Percentiles rank a stretch among this genome's conserved stretches.
Evolutionary conservation across 2,329 filamentous ascomycete genomes (phyloP).

Genomic region (Sporothrix dimorphospora): DNA sequence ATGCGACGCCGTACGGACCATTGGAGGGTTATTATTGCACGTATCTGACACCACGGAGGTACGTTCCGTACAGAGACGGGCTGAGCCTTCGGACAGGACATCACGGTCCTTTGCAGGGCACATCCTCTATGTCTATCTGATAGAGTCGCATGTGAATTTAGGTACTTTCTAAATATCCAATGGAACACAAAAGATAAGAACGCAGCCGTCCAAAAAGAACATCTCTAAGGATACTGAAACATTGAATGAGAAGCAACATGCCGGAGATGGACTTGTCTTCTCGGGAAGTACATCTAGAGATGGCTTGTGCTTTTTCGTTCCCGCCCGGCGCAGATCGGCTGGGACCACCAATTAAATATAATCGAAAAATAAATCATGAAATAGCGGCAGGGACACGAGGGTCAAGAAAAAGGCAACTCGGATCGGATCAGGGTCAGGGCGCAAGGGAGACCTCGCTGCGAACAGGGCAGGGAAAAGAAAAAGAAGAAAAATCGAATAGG

Average conservation of each 20-base stretch:
- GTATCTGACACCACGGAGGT: neutral
- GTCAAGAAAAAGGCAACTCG: neutral
- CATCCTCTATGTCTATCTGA: neutral
- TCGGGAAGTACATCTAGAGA: neutral
- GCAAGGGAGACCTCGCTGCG: slow-evolving; percentile 1
- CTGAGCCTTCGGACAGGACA: neutral
- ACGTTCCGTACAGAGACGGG: neutral
- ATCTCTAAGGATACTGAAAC: neutral
- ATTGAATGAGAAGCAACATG: neutral
- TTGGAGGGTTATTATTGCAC: too few relatives aligned
- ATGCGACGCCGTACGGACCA: too few relatives aligned
- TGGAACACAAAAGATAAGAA: neutral
- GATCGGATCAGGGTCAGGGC: neutral
- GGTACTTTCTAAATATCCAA: neutral
- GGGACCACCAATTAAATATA: neutral
- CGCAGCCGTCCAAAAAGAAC: neutral
- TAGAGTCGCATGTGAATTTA: neutral
- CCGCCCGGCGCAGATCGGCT: neutral
- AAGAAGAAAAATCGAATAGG: neutral
- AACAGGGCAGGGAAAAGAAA: neutral
- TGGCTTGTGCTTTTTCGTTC: slow-evolving; percentile 7
- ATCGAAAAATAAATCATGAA: neutral
- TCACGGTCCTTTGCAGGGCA: neutral
- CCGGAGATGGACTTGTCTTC: neutral
- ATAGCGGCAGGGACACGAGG: neutral